These are phyloP conservation scores for Setaria viridis DNA, from an alignment of 202 grass and related monocot genomes.

Conservation along the genomic window DNA sequence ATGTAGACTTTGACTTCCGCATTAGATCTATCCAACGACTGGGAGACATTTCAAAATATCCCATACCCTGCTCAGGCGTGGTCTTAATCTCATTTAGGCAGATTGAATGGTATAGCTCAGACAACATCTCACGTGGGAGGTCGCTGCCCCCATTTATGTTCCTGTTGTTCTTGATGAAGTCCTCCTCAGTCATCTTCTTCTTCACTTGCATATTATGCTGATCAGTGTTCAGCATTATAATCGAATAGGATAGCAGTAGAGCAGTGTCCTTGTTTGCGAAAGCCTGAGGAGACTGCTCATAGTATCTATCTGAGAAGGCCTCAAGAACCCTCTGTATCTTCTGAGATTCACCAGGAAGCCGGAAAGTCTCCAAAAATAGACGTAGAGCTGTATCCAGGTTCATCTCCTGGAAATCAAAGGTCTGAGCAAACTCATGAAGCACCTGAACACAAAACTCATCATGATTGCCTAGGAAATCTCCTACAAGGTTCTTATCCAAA, in stretches of 20 bases:
- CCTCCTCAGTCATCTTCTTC: conserved; percentile 99
- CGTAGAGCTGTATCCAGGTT: conserved; percentile 96
- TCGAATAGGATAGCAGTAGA: conserved; percentile 89
- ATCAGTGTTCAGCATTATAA: conserved; percentile 99
- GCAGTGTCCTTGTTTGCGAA: conserved; percentile 97
- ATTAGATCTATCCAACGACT: conserved; percentile 98
- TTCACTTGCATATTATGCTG: conserved; percentile 99
- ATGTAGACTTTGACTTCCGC: conserved; percentile 88
- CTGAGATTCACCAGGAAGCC: conserved; percentile 97
- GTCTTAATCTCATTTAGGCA: conserved; percentile 94
- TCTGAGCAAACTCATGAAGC: conserved; percentile 96
- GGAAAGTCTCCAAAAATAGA: conserved; percentile 96
- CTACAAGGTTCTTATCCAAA: conserved; percentile 98
- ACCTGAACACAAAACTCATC: conserved; percentile 99
- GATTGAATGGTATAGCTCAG: conserved; percentile 91
- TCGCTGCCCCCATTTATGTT: conserved; percentile 95
- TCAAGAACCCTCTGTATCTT: conserved; percentile 99
- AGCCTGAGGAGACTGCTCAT: conserved; percentile 89
- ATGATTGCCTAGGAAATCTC: conserved; percentile 99
- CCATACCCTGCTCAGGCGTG: conserved; percentile 86
- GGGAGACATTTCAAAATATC: conserved; percentile 97
- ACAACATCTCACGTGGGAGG: conserved; percentile 89
- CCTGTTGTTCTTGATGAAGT: conserved; percentile 98
- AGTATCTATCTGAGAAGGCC: conserved; percentile 98
- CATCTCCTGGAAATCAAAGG: conserved; percentile 97